Evolutionary conservation across 2,329 filamentous ascomycete species (phyloP).

Genomic region (Huntiella omanensis): DNA sequence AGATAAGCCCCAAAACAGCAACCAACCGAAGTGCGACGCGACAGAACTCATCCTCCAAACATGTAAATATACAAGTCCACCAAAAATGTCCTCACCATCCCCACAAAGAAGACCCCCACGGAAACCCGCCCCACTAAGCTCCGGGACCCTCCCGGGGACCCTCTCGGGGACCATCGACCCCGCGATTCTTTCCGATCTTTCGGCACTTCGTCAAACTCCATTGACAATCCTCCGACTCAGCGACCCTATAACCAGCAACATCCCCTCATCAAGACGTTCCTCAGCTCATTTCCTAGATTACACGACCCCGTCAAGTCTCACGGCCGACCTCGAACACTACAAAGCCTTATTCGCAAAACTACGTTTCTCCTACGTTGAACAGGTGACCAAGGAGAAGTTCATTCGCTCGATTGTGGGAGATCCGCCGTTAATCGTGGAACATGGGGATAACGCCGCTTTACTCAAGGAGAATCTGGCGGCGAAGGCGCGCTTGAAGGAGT

Average conservation of each 20-base stretch:
- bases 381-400: slow-evolving; percentile 97
- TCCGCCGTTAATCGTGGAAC: slow-evolving; percentile 66
- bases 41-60: neutral
- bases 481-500: slow-evolving; percentile 59
- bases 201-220: slow-evolving; percentile 34
- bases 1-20: neutral
- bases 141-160: too few relatives aligned
- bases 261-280: slow-evolving; percentile 35
- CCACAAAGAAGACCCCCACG: slow-evolving; percentile 2
- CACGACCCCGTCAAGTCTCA: slow-evolving; percentile 55
- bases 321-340: slow-evolving; percentile 76
- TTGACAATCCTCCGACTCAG: slow-evolving; percentile 61
- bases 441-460: slow-evolving; percentile 62
- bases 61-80: too few relatives aligned
- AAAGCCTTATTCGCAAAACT: slow-evolving; percentile 91
- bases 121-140: neutral
- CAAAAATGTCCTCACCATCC: slow-evolving; percentile 2
- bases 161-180: slow-evolving; percentile 15
- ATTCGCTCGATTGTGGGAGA: slow-evolving; percentile 82
- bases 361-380: slow-evolving; percentile 92
- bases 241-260: slow-evolving; percentile 47
- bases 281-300: slow-evolving; percentile 52
- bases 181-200: slow-evolving; percentile 29
- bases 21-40: neutral
- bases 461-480: slow-evolving; percentile 48